Evolutionary conservation across 75 land plant species (phyloP).

Genomic region (Sequoiadendron giganteum): DNA sequence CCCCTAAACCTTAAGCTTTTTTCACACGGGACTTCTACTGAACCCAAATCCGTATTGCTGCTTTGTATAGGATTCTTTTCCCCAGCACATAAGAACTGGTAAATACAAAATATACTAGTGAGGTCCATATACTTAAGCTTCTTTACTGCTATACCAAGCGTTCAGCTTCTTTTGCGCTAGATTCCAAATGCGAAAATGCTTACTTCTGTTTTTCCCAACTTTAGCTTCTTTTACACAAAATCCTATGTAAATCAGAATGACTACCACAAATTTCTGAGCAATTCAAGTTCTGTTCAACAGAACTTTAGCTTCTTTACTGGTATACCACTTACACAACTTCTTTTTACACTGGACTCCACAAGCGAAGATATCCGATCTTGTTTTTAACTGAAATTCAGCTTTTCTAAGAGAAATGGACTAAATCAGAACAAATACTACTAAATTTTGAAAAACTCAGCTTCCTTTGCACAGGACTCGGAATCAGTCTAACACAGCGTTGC

Average conservation of each 20-base stretch:
- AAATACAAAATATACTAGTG: neutral
- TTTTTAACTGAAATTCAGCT: neutral
- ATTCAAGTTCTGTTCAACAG: neutral
- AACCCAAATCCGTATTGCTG: neutral
- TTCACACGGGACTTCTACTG: neutral
- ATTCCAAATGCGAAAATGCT: neutral
- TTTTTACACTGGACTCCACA: neutral
- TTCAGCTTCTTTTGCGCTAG: neutral
- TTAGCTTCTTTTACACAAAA: neutral
- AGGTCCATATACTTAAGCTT: neutral
- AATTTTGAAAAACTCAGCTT: neutral
- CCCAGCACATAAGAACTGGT: neutral
- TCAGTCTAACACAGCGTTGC: neutral
- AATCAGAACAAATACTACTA: neutral
- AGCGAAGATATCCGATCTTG: neutral
- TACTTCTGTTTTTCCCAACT: neutral
- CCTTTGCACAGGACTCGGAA: neutral
- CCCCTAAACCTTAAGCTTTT: neutral
- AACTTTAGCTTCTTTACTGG: neutral
- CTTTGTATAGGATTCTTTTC: neutral
- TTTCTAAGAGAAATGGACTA: neutral
- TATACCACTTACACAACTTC: neutral
- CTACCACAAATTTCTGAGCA: neutral
- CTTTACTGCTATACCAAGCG: neutral
- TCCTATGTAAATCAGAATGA: neutral